Evolutionary conservation across 2,329 filamentous ascomycete species (phyloP), one percentile per base, ranked within the genome.

Genomic region (Domatiomyces globalis): DNA sequence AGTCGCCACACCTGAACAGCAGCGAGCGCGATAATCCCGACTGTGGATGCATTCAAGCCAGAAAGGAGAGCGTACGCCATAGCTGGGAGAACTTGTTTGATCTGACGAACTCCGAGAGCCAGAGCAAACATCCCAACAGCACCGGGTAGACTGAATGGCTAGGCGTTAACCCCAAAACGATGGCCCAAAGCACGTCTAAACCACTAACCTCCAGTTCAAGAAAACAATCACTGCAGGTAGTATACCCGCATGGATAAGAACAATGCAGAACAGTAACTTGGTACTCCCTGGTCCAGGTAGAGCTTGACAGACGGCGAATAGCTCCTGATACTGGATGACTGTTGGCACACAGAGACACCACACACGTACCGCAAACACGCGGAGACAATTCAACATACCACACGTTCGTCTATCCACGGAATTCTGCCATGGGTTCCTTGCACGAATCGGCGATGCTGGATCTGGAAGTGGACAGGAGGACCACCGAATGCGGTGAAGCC

Each of bases 231-330:
- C 8, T 0, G 80, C 83, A 0, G 74, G 67, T 2, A 76, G 49
- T 4, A 82, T 68, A 0, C 83, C 82, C n/a, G 74, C 74, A 53
- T 79, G 80, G 7, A 85, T 73, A 18, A 84, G 64, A 36, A 79
- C 78, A 44, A 87, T 78, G 53, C 77, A 83, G 54, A 84, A 86
- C 0, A 79, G 63, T 76, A 87, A 83, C 62, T 87, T 87, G 1
- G 83, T 86, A 57, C 78, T 83, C 0, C 59, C 83, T 0, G 83
- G 84, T 0, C 83, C 83, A 0, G 79, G 80, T 1, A 86, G 71
- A 1, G 79, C 79, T 66, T 87, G 83, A 19, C 75, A 78, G 46
- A 87, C 67, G 22, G 79, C 81, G 63, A 87, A 87, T 0, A 87
- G 72, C 61, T 87, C 83, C 63, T 84, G 80, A 64, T 49, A 49